phyloP scores from a whole-genome alignment of 495 filamentous ascomycete genomes.

The Aspergillus sclerotiicarbonarius region DNA sequence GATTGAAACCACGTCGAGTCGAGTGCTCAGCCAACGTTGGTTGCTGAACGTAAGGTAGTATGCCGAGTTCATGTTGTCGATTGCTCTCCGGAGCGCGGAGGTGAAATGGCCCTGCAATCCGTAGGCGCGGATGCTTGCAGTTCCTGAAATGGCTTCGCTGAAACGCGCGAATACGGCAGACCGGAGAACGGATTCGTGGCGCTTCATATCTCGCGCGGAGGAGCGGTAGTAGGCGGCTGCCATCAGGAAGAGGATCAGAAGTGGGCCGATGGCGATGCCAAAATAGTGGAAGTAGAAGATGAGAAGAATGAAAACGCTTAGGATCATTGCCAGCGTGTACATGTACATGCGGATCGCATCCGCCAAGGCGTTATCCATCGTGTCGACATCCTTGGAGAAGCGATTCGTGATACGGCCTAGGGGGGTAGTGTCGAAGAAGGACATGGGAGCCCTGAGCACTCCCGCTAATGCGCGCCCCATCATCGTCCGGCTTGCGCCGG shows the following conservation, averaged over 20 bases:
- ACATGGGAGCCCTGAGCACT: constrained; percentile 88
- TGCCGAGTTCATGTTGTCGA: constrained; percentile 89
- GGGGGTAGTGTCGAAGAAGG: constrained; percentile 96
- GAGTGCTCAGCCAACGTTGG: constrained; percentile 84
- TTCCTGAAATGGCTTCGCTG: constrained; percentile 80
- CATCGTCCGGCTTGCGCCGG: constrained; percentile 77
- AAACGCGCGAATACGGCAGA: constrained; percentile 90
- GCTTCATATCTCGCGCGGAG: constrained; percentile 90
- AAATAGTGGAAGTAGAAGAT: constrained; percentile 46
- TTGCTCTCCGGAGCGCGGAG: constrained; percentile 60
- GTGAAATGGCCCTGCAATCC: constrained; percentile 74
- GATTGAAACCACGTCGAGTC: constrained; percentile 81
- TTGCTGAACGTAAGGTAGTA: constrained; percentile 94
- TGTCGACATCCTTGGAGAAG: constrained; percentile 91
- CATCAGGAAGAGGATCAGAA: constrained; percentile 76
- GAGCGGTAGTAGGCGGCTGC: constrained; percentile 85
- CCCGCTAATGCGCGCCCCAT: constrained; percentile 76
- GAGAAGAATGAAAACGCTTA: not conserved
- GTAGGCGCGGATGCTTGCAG: constrained; percentile 83
- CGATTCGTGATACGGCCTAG: constrained; percentile 96
- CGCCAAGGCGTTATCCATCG: constrained; percentile 90
- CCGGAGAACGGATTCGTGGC: constrained; percentile 84
- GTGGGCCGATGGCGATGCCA: constrained; percentile 80
- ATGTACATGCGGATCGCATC: constrained; percentile 95
- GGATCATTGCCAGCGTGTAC: constrained; percentile 74